Evolutionary conservation across 371 early-diverging fungal species (phyloP).

Genomic region (Rhizopus stolonifer): DNA sequence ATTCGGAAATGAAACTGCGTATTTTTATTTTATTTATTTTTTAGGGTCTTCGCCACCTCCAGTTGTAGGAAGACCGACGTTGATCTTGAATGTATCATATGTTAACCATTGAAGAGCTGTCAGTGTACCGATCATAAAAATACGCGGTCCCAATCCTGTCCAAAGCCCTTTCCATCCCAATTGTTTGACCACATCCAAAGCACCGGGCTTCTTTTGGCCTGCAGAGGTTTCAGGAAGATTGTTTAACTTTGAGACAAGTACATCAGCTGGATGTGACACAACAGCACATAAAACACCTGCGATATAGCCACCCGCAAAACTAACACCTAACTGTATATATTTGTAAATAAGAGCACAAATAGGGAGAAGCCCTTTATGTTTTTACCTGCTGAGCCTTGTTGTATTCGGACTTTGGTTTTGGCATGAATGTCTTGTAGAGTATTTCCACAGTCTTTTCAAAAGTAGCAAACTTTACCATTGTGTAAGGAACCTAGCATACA

Average conservation of each 20-base stretch:
- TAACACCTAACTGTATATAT: slow-evolving; percentile 63
- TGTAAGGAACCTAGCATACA: slow-evolving; percentile 86
- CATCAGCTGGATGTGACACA: slow-evolving; percentile 96
- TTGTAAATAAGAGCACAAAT: no score
- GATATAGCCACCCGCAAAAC: slow-evolving; percentile 85
- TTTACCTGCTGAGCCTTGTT: slow-evolving; percentile 68
- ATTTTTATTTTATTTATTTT: neutral
- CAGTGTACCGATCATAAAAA: slow-evolving; percentile 75
- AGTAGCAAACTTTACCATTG: slow-evolving; percentile 94
- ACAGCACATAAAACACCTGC: slow-evolving; percentile 93
- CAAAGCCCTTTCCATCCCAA: slow-evolving; percentile 64
- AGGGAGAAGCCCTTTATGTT: no score
- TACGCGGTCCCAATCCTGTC: slow-evolving; percentile 69
- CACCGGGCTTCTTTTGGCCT: slow-evolving; percentile 54
- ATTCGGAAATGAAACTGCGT: neutral
- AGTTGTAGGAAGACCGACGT: slow-evolving; percentile 33
- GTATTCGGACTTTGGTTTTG: slow-evolving; percentile 75
- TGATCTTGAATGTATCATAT: slow-evolving; percentile 30
- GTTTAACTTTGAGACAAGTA: slow-evolving; percentile 88
- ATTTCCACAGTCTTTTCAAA: slow-evolving; percentile 79
- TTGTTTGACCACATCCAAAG: slow-evolving; percentile 55
- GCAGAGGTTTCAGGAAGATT: slow-evolving; percentile 65
- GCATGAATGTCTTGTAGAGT: slow-evolving; percentile 69
- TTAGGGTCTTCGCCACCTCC: slow-evolving; percentile 12
- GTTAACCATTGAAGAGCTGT: slow-evolving; percentile 64